A percentile compares a stretch with the other conserved stretches of the same genome.
These are phyloP conservation scores for Obba rivulosa DNA, from an alignment of 768 basidiomycete genomes.

Conservation along the genomic window DNA sequence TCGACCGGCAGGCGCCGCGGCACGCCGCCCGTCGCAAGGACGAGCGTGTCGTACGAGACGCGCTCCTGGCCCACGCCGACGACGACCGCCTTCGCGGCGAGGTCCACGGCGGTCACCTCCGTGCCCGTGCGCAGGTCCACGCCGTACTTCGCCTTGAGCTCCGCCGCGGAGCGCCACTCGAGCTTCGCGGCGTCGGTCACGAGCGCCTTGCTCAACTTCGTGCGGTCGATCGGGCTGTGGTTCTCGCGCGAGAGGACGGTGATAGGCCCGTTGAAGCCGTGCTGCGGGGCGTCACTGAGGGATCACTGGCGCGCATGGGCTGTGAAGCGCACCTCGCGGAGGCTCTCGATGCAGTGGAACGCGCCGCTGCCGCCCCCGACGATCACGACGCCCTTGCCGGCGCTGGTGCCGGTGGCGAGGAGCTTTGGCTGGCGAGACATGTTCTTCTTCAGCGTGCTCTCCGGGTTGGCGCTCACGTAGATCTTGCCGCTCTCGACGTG, in stretches of 20 bases:
- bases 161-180: conserved; percentile 64
- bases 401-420: conserved; percentile 39
- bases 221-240: conserved; percentile 84
- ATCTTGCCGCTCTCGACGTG: conserved; percentile 68
- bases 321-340: conserved; percentile 60
- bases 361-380: conserved; percentile 83
- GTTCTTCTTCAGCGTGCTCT: conserved; percentile 60
- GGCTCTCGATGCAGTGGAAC: conserved; percentile 71
- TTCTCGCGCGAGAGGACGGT: conserved; percentile 76
- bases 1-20: conserved; percentile 75
- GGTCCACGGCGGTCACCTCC: conserved; percentile 69
- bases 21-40: conserved; percentile 72
- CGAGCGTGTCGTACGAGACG: conserved; percentile 67
- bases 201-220: conserved; percentile 85
- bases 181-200: conserved; percentile 75
- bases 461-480: conserved; percentile 64
- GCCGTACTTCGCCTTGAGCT: conserved; percentile 71
- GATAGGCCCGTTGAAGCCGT: conserved; percentile 74
- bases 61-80: conserved; percentile 55
- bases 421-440: conserved; percentile 57
- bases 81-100: conserved; percentile 54
- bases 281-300: conserved; percentile 34
- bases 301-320: too few relatives aligned
- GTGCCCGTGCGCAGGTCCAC: conserved; percentile 58
- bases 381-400: conserved; percentile 68